Base-by-base conservation (phyloP, 2,329 filamentous ascomycete species). In the Onygenales sp. region DNA sequence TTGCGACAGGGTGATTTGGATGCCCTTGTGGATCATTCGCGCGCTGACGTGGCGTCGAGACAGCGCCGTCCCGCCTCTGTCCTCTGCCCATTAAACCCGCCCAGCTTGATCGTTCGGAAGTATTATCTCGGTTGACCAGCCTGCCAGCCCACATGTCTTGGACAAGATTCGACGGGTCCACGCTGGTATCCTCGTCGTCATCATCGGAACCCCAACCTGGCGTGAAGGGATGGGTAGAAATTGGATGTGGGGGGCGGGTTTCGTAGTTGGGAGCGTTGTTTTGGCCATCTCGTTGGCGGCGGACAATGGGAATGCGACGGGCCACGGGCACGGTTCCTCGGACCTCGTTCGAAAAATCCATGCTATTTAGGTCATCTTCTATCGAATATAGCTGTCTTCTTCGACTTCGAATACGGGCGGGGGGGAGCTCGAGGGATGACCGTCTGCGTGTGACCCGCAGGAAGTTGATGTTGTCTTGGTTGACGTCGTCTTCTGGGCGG, bases 181-280 rank as follows among this genome's bases (percentile, higher is more conserved):
- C 47, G 36, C 47, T 49, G 36, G 34, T 10, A 49, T 63, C 58
- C 36, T 60, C 59, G 42, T 66, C 64, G 13, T 67, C 63, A 37
- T 56, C 57, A 13, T 68, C 21, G 21, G 21, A 63, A 49, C 70
- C 67, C 39, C 70, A 69, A 10, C 72, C 72, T 11, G 79, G 79
- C 33, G 79, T 78, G 81, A 80, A 83, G 63, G 82, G 79, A 65
- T 83, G 82, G 42, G 82, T 67, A 50, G 70, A 76, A 60, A 80
- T 78, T 56, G 74, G 65, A 58, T 73, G 74, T 11, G 79, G 76
- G 8, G 77, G 70, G 50, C 76, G 75, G 58, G 78, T 74, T 54
- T 79, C 75, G 60, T 83, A 83, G 46, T 77, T 74, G 34, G 76
- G 66, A 52, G 74, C 68, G 49, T 69, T 71, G 57, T 73, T 68